Percentiles rank a stretch among this genome's conserved stretches.
Evolutionary conservation across 345 rosid genomes (phyloP).

Genomic region (Bruguiera parviflora): DNA sequence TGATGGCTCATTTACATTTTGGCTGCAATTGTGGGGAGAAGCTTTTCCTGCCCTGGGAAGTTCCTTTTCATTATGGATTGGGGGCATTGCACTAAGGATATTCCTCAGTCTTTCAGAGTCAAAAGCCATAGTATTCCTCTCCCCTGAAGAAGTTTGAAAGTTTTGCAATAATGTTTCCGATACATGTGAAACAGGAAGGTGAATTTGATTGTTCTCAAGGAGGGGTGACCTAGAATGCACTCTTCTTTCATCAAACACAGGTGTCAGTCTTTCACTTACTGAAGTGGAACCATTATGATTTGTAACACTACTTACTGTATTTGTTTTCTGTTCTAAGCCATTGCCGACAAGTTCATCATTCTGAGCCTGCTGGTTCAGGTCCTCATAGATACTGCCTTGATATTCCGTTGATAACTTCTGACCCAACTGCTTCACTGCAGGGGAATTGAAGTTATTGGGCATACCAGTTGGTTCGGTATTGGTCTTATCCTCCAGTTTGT

Average conservation of each 20-base stretch:
- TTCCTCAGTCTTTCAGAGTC: slow-evolving; percentile 28
- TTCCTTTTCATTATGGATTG: slow-evolving; percentile 24
- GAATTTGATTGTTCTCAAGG: slow-evolving; percentile 19
- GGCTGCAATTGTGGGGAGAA: slow-evolving; percentile 23
- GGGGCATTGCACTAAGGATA: slow-evolving; percentile 20
- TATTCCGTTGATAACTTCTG: slow-evolving; percentile 24
- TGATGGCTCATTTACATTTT: slow-evolving; percentile 26
- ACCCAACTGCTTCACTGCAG: slow-evolving; percentile 36
- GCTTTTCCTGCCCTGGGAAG: slow-evolving; percentile 31
- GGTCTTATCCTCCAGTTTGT: slow-evolving; percentile 18
- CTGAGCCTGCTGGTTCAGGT: slow-evolving; percentile 33
- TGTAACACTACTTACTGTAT: slow-evolving; percentile 17
- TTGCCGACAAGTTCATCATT: slow-evolving; percentile 7
- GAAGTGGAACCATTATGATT: slow-evolving; percentile 22
- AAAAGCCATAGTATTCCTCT: slow-evolving; percentile 13
- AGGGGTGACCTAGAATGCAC: slow-evolving; percentile 25
- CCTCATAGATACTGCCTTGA: slow-evolving; percentile 18
- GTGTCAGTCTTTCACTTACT: slow-evolving; percentile 22
- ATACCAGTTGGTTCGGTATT: slow-evolving; percentile 17
- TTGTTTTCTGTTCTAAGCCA: slow-evolving; percentile 32
- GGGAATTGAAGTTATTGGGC: slow-evolving; percentile 29
- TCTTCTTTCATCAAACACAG: slow-evolving; percentile 24
- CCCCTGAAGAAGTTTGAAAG: slow-evolving; percentile 24
- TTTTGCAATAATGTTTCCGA: slow-evolving; percentile 24
- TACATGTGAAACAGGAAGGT: slow-evolving; percentile 18